phyloP scores from a whole-genome alignment of 257 asterid species.

The Petrea volubilis region DNA sequence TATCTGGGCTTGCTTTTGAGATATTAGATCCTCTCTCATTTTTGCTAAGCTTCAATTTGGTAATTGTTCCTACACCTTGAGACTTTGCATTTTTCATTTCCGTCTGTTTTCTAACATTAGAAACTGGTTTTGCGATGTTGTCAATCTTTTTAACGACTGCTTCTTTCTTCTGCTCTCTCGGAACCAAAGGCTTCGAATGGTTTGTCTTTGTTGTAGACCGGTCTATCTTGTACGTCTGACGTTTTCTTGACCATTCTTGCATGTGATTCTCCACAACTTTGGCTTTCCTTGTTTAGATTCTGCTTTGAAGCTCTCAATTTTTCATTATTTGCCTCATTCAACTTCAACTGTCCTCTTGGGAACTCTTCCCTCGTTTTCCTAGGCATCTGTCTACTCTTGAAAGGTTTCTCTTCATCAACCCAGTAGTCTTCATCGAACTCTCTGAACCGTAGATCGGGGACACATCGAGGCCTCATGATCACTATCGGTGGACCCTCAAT shows the following conservation, averaged over 20 bases:
- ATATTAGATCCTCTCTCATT: conserved; percentile 34
- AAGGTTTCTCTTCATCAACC: conserved; percentile 19
- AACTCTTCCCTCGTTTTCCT: conserved; percentile 29
- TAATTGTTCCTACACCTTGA: conserved; percentile 16
- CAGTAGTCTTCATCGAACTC: conserved; percentile 10
- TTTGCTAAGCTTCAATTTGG: conserved; percentile 27
- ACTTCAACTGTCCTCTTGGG: conserved; percentile 24
- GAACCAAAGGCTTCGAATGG: conserved; percentile 30
- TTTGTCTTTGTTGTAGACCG: conserved; percentile 27
- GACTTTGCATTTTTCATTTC: conserved; percentile 28
- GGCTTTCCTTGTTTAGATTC: conserved; percentile 19
- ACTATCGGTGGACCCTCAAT: conserved; percentile 53
- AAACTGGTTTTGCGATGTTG: conserved; percentile 21
- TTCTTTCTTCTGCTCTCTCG: conserved; percentile 44
- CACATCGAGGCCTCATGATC: conserved; percentile 53
- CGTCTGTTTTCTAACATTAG: conserved; percentile 30
- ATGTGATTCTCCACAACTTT: conserved; percentile 12
- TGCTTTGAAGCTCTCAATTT: conserved; percentile 23
- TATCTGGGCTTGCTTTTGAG: conserved; percentile 30
- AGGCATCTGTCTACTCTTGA: conserved; percentile 28
- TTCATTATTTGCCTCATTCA: conserved; percentile 23
- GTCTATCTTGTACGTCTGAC: conserved; percentile 22
- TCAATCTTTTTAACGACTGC: conserved; percentile 31
- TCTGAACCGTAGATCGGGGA: conserved; percentile 15
- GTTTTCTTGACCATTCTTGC: conserved; percentile 26